Percentiles rank a stretch among this genome's conserved stretches.
Conservation (phyloP, 805 yeast genomes). For the Wickerhamomyces chaumierensis region DNA sequence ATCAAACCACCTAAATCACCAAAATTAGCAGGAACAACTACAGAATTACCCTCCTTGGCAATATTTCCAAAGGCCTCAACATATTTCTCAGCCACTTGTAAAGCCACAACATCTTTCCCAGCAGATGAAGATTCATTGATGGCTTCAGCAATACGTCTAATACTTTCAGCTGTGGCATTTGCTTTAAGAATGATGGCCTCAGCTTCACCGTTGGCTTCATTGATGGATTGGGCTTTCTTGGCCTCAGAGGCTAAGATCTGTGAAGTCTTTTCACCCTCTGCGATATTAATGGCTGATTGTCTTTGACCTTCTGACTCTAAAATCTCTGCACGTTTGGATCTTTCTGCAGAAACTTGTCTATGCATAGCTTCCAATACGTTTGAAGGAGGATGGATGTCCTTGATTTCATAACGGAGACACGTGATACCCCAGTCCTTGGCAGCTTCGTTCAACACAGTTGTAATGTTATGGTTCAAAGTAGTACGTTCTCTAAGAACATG, state of each 20-base stretch:
- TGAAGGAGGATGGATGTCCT: slow-evolving; percentile 80
- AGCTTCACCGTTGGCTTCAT: slow-evolving; percentile 65
- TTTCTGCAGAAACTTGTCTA: slow-evolving; percentile 78
- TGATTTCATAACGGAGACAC: slow-evolving; percentile 75
- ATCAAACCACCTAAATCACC: slow-evolving; percentile 66
- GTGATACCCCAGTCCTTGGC: slow-evolving; percentile 78
- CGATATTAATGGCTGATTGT: slow-evolving; percentile 69
- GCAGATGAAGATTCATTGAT: slow-evolving; percentile 57
- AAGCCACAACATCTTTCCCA: slow-evolving; percentile 64
- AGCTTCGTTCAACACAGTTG: slow-evolving; percentile 73
- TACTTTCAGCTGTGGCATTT: slow-evolving; percentile 64
- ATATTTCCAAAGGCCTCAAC: slow-evolving; percentile 72
- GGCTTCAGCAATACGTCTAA: slow-evolving; percentile 52
- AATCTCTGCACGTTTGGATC: slow-evolving; percentile 80
- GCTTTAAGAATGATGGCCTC: slow-evolving; percentile 57
- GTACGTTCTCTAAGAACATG: slow-evolving; percentile 72
- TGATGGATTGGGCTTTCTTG: slow-evolving; percentile 45
- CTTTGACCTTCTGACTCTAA: slow-evolving; percentile 79
- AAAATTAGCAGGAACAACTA: slow-evolving; percentile 66
- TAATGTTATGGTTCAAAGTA: slow-evolving; percentile 58
- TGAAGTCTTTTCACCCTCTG: slow-evolving; percentile 71
- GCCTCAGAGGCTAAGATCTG: slow-evolving; percentile 72
- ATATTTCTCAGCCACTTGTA: slow-evolving; percentile 76
- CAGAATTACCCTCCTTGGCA: slow-evolving; percentile 73
- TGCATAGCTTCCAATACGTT: slow-evolving; percentile 87